Percentiles rank a stretch among this genome's conserved stretches.
Conservation (phyloP, 108 stramenopile species). For the Fragilariopsis cylindrus region DNA sequence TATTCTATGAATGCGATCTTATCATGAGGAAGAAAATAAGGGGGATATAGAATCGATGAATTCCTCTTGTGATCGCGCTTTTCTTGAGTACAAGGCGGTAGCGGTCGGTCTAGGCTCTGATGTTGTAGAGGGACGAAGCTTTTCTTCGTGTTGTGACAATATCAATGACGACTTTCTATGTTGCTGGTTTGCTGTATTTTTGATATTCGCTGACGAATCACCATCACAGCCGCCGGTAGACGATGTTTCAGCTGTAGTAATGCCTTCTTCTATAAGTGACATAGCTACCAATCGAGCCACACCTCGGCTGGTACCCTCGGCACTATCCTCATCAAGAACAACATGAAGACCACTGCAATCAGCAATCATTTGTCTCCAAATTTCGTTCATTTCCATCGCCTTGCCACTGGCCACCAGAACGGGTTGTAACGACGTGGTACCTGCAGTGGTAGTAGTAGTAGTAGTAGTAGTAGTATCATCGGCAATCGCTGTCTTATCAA, state of each 20-base stretch:
- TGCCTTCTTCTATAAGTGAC: conserved; percentile 2
- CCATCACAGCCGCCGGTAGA: too few species aligned
- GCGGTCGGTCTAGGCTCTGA: conserved; percentile 16
- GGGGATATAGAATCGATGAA: conserved; percentile 37
- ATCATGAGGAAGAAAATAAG: conserved; percentile 8
- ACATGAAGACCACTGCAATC: conserved; percentile 62
- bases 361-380: conserved; percentile 82
- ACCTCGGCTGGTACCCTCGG: conserved; percentile 76
- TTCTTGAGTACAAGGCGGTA: conserved; percentile 21
- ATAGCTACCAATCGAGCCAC: conserved; percentile 58
- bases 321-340: conserved; percentile 58
- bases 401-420: conserved; percentile 73
- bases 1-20: too few species aligned
- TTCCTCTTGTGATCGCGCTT: conserved; percentile 25
- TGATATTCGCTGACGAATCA: too few species aligned
- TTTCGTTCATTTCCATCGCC: conserved; percentile 68
- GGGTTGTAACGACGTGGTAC: background rate
- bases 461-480: background rate
- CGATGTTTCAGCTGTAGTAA: background rate
- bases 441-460: background rate
- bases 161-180: background rate
- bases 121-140: background rate
- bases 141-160: conserved; percentile 15
- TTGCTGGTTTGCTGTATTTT: background rate
- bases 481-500: background rate